Percentiles rank a stretch among this genome's conserved stretches.
Evolutionary conservation across 164 flowering plant species (phyloP).

Genomic region (Sextonia rubra): DNA sequence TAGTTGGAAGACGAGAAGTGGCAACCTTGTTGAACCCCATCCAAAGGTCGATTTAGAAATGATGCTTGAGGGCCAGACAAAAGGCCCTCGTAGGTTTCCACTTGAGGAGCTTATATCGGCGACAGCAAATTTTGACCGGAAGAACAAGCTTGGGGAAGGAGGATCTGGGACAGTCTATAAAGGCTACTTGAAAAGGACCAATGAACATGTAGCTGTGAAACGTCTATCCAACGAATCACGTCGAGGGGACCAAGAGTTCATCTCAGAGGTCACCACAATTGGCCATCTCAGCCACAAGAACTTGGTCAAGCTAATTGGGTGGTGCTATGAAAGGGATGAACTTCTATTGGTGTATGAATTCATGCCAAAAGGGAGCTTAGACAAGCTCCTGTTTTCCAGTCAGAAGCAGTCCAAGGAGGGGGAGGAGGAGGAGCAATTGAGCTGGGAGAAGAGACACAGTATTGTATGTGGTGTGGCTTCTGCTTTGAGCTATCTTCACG

Average conservation of each 20-base stretch:
- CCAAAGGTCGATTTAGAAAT: constrained; percentile 19
- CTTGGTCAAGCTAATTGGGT: constrained; percentile 52
- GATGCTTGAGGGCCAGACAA: constrained; percentile 23
- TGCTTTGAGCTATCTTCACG: constrained; percentile 23
- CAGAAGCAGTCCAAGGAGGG: background rate
- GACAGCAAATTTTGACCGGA: constrained; percentile 37
- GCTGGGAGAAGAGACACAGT: constrained; percentile 43
- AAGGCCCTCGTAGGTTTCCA: constrained; percentile 38
- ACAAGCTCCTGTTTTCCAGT: constrained; percentile 32
- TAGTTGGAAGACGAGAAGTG: constrained; percentile 4
- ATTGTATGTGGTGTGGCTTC: constrained; percentile 29
- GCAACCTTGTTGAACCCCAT: background rate
- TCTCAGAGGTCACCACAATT: constrained; percentile 57
- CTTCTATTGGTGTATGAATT: constrained; percentile 54
- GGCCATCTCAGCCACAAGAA: constrained; percentile 54
- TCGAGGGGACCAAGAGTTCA: constrained; percentile 53
- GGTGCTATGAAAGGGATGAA: constrained; percentile 48
- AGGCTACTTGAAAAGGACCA: constrained; percentile 30
- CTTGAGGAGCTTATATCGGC: constrained; percentile 44
- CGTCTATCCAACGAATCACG: constrained; percentile 31
- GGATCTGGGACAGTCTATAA: constrained; percentile 64
- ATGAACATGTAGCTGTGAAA: constrained; percentile 48
- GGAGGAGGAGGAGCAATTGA: constrained; percentile 9
- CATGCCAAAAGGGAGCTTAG: constrained; percentile 65
- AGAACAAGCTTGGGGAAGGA: constrained; percentile 55